phyloP scores from a whole-genome alignment of 1,139 yeast species.

The Pneumocystis murina region DNA sequence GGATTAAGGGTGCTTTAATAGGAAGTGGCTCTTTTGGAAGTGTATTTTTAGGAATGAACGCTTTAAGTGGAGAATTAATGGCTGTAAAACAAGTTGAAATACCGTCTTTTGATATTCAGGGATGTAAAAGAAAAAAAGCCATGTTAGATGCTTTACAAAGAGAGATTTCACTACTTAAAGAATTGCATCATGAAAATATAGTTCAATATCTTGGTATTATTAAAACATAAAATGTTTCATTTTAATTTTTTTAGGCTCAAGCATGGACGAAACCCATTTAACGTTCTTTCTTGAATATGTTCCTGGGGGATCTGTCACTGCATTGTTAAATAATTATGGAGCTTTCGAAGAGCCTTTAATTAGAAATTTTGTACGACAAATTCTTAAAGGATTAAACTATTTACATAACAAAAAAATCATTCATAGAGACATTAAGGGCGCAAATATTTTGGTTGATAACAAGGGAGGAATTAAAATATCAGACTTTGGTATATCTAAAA shows the following conservation, averaged over 20 bases:
- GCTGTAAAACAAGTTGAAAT: conserved; percentile 88
- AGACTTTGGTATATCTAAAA: conserved; percentile 86
- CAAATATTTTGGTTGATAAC: conserved; percentile 76
- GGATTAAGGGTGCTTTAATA: conserved; percentile 85
- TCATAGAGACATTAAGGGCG: conserved; percentile 88
- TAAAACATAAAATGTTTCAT: conserved; percentile 70
- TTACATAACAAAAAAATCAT: conserved; percentile 71
- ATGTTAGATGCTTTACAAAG: conserved; percentile 76
- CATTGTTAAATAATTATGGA: conserved; percentile 72
- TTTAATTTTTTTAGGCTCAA: conserved; percentile 80
- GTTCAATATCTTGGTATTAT: conserved; percentile 71
- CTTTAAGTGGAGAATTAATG: conserved; percentile 86
- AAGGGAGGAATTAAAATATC: conserved; percentile 85
- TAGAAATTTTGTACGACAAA: conserved; percentile 69
- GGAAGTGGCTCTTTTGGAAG: conserved; percentile 94
- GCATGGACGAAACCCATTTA: conserved; percentile 47
- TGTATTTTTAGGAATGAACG: conserved; percentile 83
- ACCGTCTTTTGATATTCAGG: conserved; percentile 27
- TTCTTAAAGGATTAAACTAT: conserved; percentile 64
- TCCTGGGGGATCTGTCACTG: conserved; percentile 91
- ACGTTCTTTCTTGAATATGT: conserved; percentile 87
- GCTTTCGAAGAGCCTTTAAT: conserved; percentile 85
- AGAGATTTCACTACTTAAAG: conserved; percentile 67
- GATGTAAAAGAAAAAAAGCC: conserved; percentile 32
- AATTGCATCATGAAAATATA: conserved; percentile 77